Evolutionary conservation across 1,284 basidiomycete genomes (phyloP), one percentile per base, ranked within the genome.

Genomic region (Hymenochaete sp.): DNA sequence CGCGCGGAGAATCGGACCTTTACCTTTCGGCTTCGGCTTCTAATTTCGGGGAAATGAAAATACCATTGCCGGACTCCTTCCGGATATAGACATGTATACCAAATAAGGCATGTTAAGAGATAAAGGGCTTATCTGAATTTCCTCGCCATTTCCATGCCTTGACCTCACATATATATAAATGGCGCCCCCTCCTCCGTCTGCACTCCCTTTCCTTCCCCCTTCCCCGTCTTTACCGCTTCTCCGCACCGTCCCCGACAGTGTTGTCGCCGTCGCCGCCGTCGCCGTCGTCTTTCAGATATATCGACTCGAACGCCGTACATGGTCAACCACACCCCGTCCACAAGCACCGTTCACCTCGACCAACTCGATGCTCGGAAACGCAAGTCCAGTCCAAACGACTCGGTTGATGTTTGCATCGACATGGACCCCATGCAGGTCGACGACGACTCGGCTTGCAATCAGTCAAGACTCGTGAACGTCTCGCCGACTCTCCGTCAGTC

Each of bases 291-390:
- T 19, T 38, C 28, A 28, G 31, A 14, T 18, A 9, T 37, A 10
- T 18, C 35, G 10, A n/a, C 35, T 11, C 35, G 10, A 7, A 8
- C 39, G 21, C 22, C 16, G 26, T 21, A 42, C 32, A 45, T 45
- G 43, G 36, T 37, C 24, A 38, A 45, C 43, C 26, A 14, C 25
- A 24, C 13, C 24, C 33, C 25, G 8, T 14, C 40, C 26, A 14
- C 36, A 14, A 25, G 38, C 32, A 28, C 35, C 22, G 43, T 45
- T 16, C 43, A 45, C 31, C 14, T 32, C n/a, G 27, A 26, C 21
- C 43, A 45, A 28, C 43, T 38, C 21, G 28, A 45, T 18, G 33
- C 32, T n/a, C 21, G 43, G 3, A 45, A 45, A 22, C 43, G 43
- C 43, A 45, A 45, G 36, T 38, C 43, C 18, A 19, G 29, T 9